Evolutionary conservation across 345 rosid genomes (phyloP), one percentile per base, ranked within the genome.

Genomic region (Psidium friedrichsthalianum): DNA sequence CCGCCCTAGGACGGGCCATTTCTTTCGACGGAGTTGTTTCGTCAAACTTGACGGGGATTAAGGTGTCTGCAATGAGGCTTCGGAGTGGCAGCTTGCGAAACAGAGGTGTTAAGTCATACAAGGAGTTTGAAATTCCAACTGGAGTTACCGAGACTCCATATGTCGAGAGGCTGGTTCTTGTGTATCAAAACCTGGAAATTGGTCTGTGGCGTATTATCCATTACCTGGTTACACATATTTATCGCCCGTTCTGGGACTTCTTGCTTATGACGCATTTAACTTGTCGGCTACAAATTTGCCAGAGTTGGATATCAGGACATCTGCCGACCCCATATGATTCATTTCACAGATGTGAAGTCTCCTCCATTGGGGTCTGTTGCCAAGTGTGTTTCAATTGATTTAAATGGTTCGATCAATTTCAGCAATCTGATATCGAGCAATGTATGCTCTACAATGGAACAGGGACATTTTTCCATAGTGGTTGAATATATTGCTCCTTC

Each of bases 401-500:
- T 92, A 42, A 81, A 86, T 40, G 99, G 99, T 55, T 74, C 51
- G 9, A 87, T 90, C 7, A 95, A 86, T 85, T 93, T 96, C 86
- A 94, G 94, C 85, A 92, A 90, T 74, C 91, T 90, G 86, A 85
- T 81, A 78, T 88, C 93, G 11, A 90, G 90, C 24, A 92, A 92
- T 88, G 88, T 88, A 29, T 97, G 99, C 85, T 90, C 87, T 53
- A 91, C 97, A 1, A 51, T 82, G 51, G 88, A 87, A 55, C 99
- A 93, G 49, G 99, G 99, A 49, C 99, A 96, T 91, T 96, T 97
- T 91, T 91, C 98, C 20, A 90, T 97, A 15, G 98, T 93, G 64
- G 94, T 92, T 8, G 95, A 94, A 87, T 95, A 95, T 20, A 82
- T 90, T 3, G 90, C 92, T 10, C 94, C 98, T 25, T 85, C 91